Evolutionary conservation across 768 basidiomycete genomes (phyloP), one percentile per base, ranked within the genome.

Genomic region (Imleria badia): DNA sequence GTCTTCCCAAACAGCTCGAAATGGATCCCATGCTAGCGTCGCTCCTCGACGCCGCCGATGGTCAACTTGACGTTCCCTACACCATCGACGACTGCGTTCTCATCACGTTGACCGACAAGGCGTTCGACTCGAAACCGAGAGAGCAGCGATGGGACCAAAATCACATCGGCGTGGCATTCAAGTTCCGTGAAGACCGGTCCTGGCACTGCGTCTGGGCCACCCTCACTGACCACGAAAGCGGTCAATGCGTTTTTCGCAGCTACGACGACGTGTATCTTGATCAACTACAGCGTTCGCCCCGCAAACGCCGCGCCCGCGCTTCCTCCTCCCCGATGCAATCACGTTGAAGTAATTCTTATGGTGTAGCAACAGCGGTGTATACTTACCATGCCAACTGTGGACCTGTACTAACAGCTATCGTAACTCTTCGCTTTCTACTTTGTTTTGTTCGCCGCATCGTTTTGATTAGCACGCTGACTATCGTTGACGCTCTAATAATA

Each of bases 171-270:
- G 70, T 86, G 20, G 84, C 81, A 20, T 71, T 86, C 70, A 83
- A 82, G 58, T 83, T 83, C 55, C 65, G 72, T 39, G 78, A 75
- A 66, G 69, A 75, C 35, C 58, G 39, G 38, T 65, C 64, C n/a
- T 87, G 84, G 84, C 81, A 84, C 54, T 85, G 82, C 66, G 76
- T 86, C 34, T 86, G 81, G 82, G 84, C 83, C n/a, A 77, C 75
- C 26, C 74, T 84, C 55, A 72, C 76, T 22, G 84, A 85, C 56
- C 73, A 78, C 54, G 78, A 83, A 62, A 65, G 70, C 30, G 76
- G 75, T 31, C 66, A 53, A 31, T 82, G 79, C 60, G 62, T 77
- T 30, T 85, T 83, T 63, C 76, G 81, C 58, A 84, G 77, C 63
- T 86, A 81, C 66, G 76, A 80, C 54, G 84, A 85, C 58, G 81